These are phyloP conservation scores for Auxenochlorella pyrenoidosa DNA, from an alignment of 139 green algal species.

Conservation along the genomic window DNA sequence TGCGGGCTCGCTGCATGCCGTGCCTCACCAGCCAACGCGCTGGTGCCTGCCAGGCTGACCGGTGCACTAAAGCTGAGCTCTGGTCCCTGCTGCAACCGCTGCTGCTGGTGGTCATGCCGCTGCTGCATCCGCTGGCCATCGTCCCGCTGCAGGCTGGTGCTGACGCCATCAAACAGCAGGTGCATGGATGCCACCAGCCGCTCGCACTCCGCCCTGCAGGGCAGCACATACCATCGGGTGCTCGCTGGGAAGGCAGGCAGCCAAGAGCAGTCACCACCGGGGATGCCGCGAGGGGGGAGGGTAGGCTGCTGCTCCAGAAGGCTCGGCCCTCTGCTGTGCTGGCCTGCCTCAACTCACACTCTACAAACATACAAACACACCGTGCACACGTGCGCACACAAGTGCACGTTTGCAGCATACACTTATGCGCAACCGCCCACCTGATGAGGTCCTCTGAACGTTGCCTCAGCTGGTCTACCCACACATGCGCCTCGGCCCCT, in stretches of 20 bases:
- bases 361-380: background rate
- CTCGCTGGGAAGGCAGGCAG: background rate
- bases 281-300: no score
- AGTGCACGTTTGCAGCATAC: no score
- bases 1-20: background rate
- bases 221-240: background rate
- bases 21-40: background rate
- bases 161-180: background rate
- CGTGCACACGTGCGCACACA: no score
- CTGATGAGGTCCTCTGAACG: slow-evolving; percentile 11
- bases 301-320: background rate
- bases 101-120: background rate
- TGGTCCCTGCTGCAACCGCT: background rate
- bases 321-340: no score
- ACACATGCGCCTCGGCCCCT: background rate
- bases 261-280: no score
- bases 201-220: slow-evolving; percentile 17
- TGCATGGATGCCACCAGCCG: slow-evolving; percentile 10
- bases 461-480: background rate
- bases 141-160: background rate
- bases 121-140: background rate
- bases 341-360: background rate
- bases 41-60: background rate
- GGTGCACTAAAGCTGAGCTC: background rate
- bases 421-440: background rate